Conservation (phyloP, 305 asterid species). For the Fraxinus greggii region DNA sequence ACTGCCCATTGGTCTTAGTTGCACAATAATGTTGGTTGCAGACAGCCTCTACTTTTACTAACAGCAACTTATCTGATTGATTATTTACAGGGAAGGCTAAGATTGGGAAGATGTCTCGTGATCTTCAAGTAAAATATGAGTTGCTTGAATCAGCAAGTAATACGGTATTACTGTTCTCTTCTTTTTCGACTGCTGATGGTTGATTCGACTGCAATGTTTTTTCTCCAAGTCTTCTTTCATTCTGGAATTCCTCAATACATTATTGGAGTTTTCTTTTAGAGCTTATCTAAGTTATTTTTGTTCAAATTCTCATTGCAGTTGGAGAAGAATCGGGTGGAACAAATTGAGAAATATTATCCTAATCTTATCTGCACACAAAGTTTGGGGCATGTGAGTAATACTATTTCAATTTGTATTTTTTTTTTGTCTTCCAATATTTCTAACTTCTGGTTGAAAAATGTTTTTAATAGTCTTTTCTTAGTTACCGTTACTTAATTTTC, state of each 20-base stretch:
- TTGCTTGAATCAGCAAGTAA: conserved; percentile 69
- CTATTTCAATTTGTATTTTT: conserved; percentile 2
- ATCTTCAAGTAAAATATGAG: conserved; percentile 61
- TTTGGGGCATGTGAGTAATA: conserved; percentile 76
- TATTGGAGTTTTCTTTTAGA: conserved; percentile 16
- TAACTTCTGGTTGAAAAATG: neutral
- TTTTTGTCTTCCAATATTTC: conserved; percentile 4
- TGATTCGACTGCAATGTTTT: conserved; percentile 16
- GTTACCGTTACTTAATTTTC: neutral
- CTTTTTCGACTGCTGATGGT: conserved; percentile 5
- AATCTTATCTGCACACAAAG: conserved; percentile 82
- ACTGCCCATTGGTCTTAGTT: conserved; percentile 21
- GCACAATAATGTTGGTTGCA: conserved; percentile 7
- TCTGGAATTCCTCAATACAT: neutral
- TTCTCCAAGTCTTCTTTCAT: neutral
- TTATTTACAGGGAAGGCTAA: conserved; percentile 65
- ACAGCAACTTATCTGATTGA: conserved; percentile 29
- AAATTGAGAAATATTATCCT: conserved; percentile 82
- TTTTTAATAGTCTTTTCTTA: neutral
- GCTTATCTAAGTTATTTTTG: conserved; percentile 19
- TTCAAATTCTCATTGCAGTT: conserved; percentile 55
- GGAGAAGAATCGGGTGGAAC: conserved; percentile 69
- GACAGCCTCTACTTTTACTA: conserved; percentile 14
- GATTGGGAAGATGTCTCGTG: conserved; percentile 66
- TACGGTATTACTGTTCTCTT: conserved; percentile 43